Conservation (phyloP, 2,329 filamentous ascomycete species). For the Elsinoe arachidis region DNA sequence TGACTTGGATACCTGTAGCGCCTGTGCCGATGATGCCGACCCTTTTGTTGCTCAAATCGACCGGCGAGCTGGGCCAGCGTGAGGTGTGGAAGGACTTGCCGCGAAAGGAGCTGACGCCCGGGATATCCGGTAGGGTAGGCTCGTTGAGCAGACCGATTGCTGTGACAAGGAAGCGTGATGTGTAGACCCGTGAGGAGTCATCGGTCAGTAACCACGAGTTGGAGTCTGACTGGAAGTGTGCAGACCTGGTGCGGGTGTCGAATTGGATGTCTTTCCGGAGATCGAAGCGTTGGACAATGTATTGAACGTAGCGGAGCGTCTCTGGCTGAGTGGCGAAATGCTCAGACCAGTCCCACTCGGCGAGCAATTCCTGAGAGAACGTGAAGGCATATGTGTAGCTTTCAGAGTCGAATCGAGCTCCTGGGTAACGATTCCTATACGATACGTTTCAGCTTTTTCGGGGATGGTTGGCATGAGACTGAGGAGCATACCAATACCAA, state of each 20-base stretch:
- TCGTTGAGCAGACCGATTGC: constrained; percentile 32
- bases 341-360: constrained; percentile 36
- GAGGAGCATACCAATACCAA: constrained; percentile 27
- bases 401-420: constrained; percentile 41
- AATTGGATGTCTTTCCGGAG: constrained; percentile 35
- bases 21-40: constrained; percentile 28
- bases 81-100: constrained; percentile 28
- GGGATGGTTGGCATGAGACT: too few species aligned
- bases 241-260: constrained; percentile 30
- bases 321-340: constrained; percentile 32
- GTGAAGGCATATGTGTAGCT: constrained; percentile 39
- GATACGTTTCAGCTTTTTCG: too few species aligned
- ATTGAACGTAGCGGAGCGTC: constrained; percentile 42
- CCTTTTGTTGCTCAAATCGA: constrained; percentile 21
- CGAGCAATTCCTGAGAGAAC: constrained; percentile 34
- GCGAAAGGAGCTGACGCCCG: constrained; percentile 25
- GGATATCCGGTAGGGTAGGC: constrained; percentile 25
- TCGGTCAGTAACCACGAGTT: constrained; percentile 29
- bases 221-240: constrained; percentile 27
- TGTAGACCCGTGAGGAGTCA: constrained; percentile 24
- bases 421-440: constrained; percentile 39
- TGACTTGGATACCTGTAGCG: constrained; percentile 21
- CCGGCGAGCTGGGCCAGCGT: constrained; percentile 22
- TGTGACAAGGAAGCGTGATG: constrained; percentile 31
- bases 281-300: constrained; percentile 38